Evolutionary conservation across 768 basidiomycete species (phyloP).

Genomic region (Pluteus cervinus): DNA sequence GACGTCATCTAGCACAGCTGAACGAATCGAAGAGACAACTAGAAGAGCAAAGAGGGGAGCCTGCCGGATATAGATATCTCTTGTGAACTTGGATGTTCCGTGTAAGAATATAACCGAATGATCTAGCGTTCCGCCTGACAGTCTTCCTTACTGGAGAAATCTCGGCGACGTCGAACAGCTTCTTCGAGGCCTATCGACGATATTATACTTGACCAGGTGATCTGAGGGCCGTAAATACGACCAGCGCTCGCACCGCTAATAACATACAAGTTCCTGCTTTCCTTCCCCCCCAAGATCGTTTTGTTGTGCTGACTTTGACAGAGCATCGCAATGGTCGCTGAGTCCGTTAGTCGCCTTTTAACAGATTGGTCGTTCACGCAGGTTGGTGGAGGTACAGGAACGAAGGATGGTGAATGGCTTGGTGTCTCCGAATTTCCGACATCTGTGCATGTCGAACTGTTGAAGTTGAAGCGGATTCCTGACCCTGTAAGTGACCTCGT

Average conservation of each 20-base stretch:
- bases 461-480: conserved; percentile 67
- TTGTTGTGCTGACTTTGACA: neutral
- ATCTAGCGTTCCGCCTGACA: too few species aligned
- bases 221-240: too few species aligned
- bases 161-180: conserved; percentile 15
- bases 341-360: conserved; percentile 15
- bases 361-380: conserved; percentile 65
- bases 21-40: conserved; percentile 39
- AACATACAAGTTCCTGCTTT: neutral
- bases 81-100: conserved; percentile 34
- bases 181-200: conserved; percentile 5
- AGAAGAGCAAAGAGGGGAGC: conserved; percentile 19
- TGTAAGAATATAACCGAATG: too few species aligned
- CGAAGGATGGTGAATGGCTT: conserved; percentile 63
- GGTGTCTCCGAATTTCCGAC: conserved; percentile 67
- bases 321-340: neutral
- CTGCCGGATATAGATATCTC: conserved; percentile 42
- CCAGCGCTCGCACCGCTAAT: neutral
- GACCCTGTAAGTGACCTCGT: conserved; percentile 58
- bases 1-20: conserved; percentile 32
- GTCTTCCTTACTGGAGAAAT: conserved; percentile 19
- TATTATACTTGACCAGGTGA: neutral
- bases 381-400: conserved; percentile 53
- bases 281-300: conserved; percentile 4
- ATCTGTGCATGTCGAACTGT: conserved; percentile 80